Evolutionary conservation across 345 rosid species (phyloP), one percentile per base, ranked within the genome.

Genomic region (Murraya paniculata): DNA sequence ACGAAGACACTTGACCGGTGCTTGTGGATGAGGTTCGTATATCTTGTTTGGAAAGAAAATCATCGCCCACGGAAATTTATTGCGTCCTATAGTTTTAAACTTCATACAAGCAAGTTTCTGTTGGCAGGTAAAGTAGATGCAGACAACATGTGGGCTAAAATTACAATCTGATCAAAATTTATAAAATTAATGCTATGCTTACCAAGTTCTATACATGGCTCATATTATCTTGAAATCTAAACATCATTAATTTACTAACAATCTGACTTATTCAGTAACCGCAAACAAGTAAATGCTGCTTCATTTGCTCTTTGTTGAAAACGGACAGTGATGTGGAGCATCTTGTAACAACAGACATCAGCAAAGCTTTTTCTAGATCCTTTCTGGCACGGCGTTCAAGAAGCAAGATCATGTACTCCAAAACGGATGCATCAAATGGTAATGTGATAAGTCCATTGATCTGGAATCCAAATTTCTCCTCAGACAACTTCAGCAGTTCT

Each of bases 401-500:
- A 11, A 53, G 27, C 4, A 24, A 18, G 36, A 73, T 18, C 16
- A 61, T 4, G 25, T 73, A 81, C 33, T 77, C 78, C 76, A 68
- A 59, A 38, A 70, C 53, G 19, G 33, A 19, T 9, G 81, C 56
- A 25, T 77, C 84, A 24, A 75, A 73, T 31, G 76, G 84, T 67
- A 81, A 11, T 1, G 58, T 69, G 75, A 68, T 33, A n/a, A 55
- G 78, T 16, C 78, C 56, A 1, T 73, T 30, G 0, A 68, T 39
- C 2, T 60, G 27, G 22, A 68, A 38, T 1, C 84, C 75, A 33
- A 68, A 81, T 39, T 81, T 80, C 30, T 81, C 68, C 24, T 81
- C 69, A 0, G 64, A 65, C 73, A 56, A 38, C 45, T 35, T 65
- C 31, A 81, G 33, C 18, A 71, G 77, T 64, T 71, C 33, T 50